Conservation (phyloP, 2,329 filamentous ascomycete genomes). For the Gaeumannomyces sp. region DNA sequence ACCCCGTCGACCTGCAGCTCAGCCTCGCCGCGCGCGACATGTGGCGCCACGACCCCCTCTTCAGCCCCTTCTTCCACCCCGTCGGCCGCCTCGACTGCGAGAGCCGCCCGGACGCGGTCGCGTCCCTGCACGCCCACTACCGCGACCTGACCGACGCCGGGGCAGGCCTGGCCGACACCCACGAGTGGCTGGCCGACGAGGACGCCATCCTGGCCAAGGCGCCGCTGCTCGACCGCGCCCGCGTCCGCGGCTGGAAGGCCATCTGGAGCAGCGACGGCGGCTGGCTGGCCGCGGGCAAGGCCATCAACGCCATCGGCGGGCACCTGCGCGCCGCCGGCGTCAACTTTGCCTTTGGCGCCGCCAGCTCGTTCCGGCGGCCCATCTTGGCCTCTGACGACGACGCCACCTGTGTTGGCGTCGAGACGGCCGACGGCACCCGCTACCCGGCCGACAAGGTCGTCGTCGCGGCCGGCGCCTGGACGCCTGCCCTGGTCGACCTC, state of each 20-base stretch:
- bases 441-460: too few relatives aligned
- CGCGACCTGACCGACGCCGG: slow-evolving; percentile 26
- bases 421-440: too few relatives aligned
- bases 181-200: slow-evolving; percentile 36
- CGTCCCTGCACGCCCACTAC: slow-evolving; percentile 27
- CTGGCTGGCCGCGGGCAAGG: too few relatives aligned
- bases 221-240: slow-evolving; percentile 31
- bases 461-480: slow-evolving; percentile 35
- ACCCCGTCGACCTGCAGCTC: slow-evolving; percentile 25
- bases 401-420: too few relatives aligned
- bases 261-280: slow-evolving; percentile 36
- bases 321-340: slow-evolving; percentile 17
- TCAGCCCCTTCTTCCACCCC: slow-evolving; percentile 49
- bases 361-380: too few relatives aligned
- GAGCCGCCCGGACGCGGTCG: slow-evolving; percentile 26
- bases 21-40: slow-evolving; percentile 27
- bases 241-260: slow-evolving; percentile 40
- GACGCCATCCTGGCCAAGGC: slow-evolving; percentile 35
- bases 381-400: too few relatives aligned
- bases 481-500: slow-evolving; percentile 27
- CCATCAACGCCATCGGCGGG: slow-evolving; percentile 36
- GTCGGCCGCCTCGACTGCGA: slow-evolving; percentile 56
- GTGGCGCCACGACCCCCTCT: slow-evolving; percentile 36
- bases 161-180: slow-evolving; percentile 36
- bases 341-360: too few relatives aligned